Evolutionary conservation across 495 filamentous ascomycete species (phyloP).

Genomic region (Hypoxylon lenormandii): DNA sequence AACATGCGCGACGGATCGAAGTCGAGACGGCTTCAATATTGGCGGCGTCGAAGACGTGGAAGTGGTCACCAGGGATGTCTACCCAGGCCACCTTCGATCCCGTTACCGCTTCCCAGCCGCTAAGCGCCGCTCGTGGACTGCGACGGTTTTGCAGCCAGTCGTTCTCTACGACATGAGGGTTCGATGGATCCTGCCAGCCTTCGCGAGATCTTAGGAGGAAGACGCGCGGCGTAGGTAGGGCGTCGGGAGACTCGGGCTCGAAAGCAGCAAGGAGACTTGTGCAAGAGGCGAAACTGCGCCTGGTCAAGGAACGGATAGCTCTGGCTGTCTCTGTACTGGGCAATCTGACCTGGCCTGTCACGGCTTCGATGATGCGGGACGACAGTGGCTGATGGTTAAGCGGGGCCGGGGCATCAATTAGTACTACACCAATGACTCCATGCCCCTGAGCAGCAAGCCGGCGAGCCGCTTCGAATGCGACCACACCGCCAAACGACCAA

Average conservation of each 20-base stretch:
- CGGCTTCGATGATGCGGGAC: slow-evolving; percentile 18
- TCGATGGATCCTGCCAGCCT: slow-evolving; percentile 18
- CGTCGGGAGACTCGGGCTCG: background rate
- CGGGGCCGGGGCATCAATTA: slow-evolving; percentile 22
- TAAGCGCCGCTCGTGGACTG: background rate
- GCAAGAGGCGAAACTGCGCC: slow-evolving; percentile 15
- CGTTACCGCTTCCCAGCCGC: slow-evolving; percentile 12
- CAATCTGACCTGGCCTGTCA: slow-evolving; percentile 14
- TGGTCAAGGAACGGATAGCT: slow-evolving; percentile 12
- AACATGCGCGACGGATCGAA: slow-evolving; percentile 12
- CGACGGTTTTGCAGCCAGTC: slow-evolving; percentile 21
- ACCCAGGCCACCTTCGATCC: slow-evolving; percentile 13
- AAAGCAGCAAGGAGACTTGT: slow-evolving; percentile 7
- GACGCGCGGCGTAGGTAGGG: slow-evolving; percentile 5
- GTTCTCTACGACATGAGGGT: slow-evolving; percentile 8
- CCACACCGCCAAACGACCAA: slow-evolving; percentile 79
- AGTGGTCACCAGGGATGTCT: slow-evolving; percentile 20
- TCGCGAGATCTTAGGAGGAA: slow-evolving; percentile 22
- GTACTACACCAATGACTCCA: slow-evolving; percentile 44
- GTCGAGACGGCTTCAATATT: slow-evolving; percentile 11
- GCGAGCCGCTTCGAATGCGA: slow-evolving; percentile 74
- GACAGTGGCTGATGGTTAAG: slow-evolving; percentile 22
- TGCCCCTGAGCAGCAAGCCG: slow-evolving; percentile 69
- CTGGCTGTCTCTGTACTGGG: slow-evolving; percentile 1
- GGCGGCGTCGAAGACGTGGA: slow-evolving; percentile 17